A percentile compares a stretch with the other conserved stretches of the same genome.
Evolutionary conservation across 164 flowering plant species (phyloP).

Genomic region (Tetrastigma voinierianum): DNA sequence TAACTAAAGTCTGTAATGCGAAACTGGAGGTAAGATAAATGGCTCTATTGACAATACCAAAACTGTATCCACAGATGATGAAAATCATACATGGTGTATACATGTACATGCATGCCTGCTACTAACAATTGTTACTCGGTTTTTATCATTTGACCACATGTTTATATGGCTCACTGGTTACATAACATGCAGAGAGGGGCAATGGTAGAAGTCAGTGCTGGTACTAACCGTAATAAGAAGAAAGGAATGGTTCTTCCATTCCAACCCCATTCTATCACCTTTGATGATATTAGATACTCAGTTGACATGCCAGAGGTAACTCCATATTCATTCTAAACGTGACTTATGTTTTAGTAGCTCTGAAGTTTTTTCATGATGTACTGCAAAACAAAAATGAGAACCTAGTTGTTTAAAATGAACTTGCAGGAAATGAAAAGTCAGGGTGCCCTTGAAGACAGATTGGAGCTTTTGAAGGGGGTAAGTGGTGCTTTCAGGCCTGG

Average conservation of each 20-base stretch:
- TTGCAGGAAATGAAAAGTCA: slow-evolving; percentile 61
- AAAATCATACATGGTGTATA: not conserved
- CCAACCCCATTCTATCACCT: slow-evolving; percentile 42
- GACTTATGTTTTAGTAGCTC: not conserved
- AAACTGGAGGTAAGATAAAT: slow-evolving; percentile 13
- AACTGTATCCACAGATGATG: not conserved
- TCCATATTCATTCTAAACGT: too few species aligned
- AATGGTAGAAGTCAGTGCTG: not conserved
- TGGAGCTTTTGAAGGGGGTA: slow-evolving; percentile 55
- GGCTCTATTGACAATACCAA: not conserved
- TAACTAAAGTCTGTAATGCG: slow-evolving; percentile 16
- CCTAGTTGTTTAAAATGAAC: not conserved
- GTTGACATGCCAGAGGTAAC: slow-evolving; percentile 63
- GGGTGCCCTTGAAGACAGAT: slow-evolving; percentile 46
- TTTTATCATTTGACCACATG: too few species aligned
- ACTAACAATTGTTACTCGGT: too few species aligned
- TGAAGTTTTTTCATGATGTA: not conserved
- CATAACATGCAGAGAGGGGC: not conserved
- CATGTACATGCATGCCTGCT: too few species aligned
- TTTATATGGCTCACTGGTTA: not conserved
- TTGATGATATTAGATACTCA: slow-evolving; percentile 42
- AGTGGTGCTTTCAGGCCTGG: slow-evolving; percentile 77
- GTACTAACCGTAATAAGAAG: slow-evolving; percentile 14
- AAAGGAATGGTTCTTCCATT: slow-evolving; percentile 64
- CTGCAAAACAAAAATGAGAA: not conserved